Conservation (phyloP, 805 yeast species). For the Zygoascus ofunaensis region DNA sequence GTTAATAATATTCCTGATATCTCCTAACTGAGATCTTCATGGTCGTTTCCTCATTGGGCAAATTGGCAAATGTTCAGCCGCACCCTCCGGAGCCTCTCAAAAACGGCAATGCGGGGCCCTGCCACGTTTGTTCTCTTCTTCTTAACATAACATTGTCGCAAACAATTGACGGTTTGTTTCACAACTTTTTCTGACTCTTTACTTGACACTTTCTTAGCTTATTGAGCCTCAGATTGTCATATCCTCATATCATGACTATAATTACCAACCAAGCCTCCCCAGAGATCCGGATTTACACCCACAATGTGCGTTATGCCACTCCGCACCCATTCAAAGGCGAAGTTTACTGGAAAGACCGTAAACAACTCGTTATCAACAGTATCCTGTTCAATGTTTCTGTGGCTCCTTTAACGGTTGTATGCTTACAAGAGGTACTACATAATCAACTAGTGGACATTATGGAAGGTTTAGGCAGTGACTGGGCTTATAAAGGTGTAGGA, state of each 20-base stretch:
- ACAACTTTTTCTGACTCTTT: too few relatives aligned
- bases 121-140: too few relatives aligned
- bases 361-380: conserved; percentile 31
- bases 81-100: too few relatives aligned
- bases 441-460: conserved; percentile 40
- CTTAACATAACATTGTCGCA: too few relatives aligned
- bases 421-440: conserved; percentile 41
- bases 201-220: too few relatives aligned
- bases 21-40: too few relatives aligned
- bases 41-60: too few relatives aligned
- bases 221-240: too few relatives aligned
- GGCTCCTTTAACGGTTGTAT: conserved; percentile 32
- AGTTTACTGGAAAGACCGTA: conserved; percentile 38
- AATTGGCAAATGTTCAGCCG: too few relatives aligned
- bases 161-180: too few relatives aligned
- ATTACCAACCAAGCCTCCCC: not conserved
- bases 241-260: not conserved
- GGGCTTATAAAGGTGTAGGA: conserved; percentile 43
- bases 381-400: conserved; percentile 30
- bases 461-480: conserved; percentile 28
- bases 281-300: conserved; percentile 16
- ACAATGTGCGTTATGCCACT: conserved; percentile 23
- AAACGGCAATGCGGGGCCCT: too few relatives aligned
- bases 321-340: conserved; percentile 29
- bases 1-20: too few relatives aligned